phyloP scores from a whole-genome alignment of 2,329 filamentous ascomycete genomes.

The Beauveria australis region DNA sequence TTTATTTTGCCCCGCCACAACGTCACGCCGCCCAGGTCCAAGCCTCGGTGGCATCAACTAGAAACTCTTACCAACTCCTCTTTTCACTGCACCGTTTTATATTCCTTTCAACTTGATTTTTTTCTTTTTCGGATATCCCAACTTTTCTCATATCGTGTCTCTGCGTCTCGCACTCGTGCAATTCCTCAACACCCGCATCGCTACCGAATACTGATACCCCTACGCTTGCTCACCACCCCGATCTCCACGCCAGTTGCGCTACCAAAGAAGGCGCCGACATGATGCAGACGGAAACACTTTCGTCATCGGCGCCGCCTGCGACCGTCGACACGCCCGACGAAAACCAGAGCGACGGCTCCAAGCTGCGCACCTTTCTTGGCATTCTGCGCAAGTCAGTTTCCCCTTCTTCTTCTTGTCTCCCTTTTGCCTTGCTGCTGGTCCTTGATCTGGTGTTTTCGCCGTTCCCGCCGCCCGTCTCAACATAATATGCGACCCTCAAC shows the following conservation, averaged over 20 bases:
- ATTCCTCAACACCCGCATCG: neutral
- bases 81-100: constrained; percentile 1
- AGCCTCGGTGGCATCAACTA: constrained; percentile 5
- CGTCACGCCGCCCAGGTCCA: constrained; percentile 6
- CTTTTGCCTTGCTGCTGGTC: neutral
- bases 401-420: neutral
- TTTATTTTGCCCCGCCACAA: constrained; percentile 8
- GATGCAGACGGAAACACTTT: constrained; percentile 23
- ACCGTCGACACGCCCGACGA: constrained; percentile 33
- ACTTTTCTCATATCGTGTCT: neutral
- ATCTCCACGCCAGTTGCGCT: neutral
- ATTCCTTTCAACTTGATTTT: neutral
- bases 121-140: neutral
- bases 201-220: neutral
- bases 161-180: neutral
- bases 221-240: neutral
- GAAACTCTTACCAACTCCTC: constrained; percentile 4
- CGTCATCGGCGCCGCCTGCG: constrained; percentile 27
- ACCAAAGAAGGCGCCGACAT: neutral
- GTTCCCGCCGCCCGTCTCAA: constrained; percentile 9
- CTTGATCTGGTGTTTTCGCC: neutral
- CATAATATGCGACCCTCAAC: constrained; percentile 9
- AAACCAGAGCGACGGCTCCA: constrained; percentile 67
- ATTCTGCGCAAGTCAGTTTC: constrained; percentile 74
- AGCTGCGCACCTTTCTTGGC: constrained; percentile 79